Evolutionary conservation across 208 protist species (phyloP), one percentile per base, ranked within the genome.

Genomic region (Wallacemonas sp.): DNA sequence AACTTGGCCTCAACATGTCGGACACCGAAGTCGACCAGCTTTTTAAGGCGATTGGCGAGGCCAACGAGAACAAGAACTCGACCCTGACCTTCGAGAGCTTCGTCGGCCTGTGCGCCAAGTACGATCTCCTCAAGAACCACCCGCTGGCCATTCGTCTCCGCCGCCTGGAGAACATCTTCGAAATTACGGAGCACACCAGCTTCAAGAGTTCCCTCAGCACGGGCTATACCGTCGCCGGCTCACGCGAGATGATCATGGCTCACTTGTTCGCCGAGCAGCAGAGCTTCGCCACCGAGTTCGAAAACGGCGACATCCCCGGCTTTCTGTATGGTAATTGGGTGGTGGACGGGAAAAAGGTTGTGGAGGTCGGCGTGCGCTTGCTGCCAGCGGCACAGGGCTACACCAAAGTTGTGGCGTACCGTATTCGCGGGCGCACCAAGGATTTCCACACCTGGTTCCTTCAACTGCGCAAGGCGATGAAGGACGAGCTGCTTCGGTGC

Each of bases 371-470:
- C 32, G 78, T 95, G 15, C 78, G 76, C 5, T 73, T 95, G 24
- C 55, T 87, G 32, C 80, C 85, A 0, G 77, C 83, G 1, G 79
- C 78, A 9, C 37, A 62, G 12, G 86, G 86, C 10, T 95, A 95
- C 68, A 95, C 89, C 2, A 91, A 90, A 67, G 82, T 95, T 1
- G 60, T 87, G 15, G 75, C 79, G 1, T 95, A 95, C 64, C 89
- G 89, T 62, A 95, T 95, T 50, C 70, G 73, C 10, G 89, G 89
- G 0, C 85, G 86, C 70, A 95, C 89, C 6, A 81, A 45, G 30
- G 83, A 88, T 22, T 95, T 93, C 60, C 89, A 91, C 63, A 60
- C 63, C 34, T 95, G 89, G 89, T 89, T 95, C 48, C 68, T 91
- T 19, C 65, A 79, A 26, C 71, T 95, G 50, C 78, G 89, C 34